A percentile compares a stretch with the other conserved stretches of the same genome.
These are phyloP conservation scores for Colletotrichum simmondsii DNA, from an alignment of 2,329 filamentous ascomycete genomes.

Conservation along the genomic window DNA sequence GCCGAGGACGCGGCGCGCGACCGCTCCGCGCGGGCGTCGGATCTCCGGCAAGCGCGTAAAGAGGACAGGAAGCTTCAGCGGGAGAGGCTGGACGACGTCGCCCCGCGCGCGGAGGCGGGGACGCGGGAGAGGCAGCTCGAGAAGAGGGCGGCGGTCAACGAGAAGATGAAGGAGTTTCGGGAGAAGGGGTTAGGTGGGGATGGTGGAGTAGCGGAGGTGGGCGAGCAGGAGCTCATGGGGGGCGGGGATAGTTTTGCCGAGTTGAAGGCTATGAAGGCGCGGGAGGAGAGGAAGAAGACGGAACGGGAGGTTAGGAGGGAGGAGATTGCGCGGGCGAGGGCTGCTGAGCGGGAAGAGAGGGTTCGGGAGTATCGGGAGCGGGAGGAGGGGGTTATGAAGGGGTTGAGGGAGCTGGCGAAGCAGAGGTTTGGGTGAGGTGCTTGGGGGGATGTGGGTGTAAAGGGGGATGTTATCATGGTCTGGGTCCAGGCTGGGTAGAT, in stretches of 20 bases:
- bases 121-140: slow-evolving; percentile 87
- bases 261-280: slow-evolving; percentile 74
- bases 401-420: slow-evolving; percentile 81
- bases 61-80: slow-evolving; percentile 74
- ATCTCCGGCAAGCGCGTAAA: slow-evolving; percentile 71
- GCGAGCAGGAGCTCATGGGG: slow-evolving; percentile 83
- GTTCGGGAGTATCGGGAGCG: slow-evolving; percentile 76
- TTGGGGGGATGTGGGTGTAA: neutral
- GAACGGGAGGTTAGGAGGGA: slow-evolving; percentile 86
- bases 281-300: slow-evolving; percentile 78
- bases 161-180: slow-evolving; percentile 78
- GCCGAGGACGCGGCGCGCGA: slow-evolving; percentile 63
- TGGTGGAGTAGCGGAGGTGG: slow-evolving; percentile 61
- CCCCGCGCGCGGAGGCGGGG: slow-evolving; percentile 84
- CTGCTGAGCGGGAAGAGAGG: slow-evolving; percentile 84
- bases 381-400: slow-evolving; percentile 86
- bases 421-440: slow-evolving; percentile 75
- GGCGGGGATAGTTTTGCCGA: slow-evolving; percentile 73
- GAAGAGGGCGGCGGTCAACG: slow-evolving; percentile 80
- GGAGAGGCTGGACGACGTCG: slow-evolving; percentile 81
- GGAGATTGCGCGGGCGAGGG: slow-evolving; percentile 79
- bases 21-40: slow-evolving; percentile 54
- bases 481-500: no score
- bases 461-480: no score
- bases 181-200: slow-evolving; percentile 54